phyloP scores from a whole-genome alignment of 257 asterid genomes.

The Solanum tacnaense region DNA sequence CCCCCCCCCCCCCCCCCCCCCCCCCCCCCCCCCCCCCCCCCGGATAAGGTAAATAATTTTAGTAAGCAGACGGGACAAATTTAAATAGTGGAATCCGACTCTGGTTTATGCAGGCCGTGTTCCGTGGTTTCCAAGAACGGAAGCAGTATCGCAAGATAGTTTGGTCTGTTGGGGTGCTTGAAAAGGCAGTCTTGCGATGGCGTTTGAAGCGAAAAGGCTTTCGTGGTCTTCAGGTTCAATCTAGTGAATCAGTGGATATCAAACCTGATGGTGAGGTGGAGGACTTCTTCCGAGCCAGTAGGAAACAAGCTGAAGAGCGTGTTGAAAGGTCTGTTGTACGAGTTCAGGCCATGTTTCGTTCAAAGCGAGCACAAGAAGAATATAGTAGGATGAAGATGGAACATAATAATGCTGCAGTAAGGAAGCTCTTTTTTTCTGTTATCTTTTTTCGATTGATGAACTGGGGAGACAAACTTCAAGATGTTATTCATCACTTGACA shows the following conservation, averaged over 20 bases:
- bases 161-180: slow-evolving; percentile 94
- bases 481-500: not conserved
- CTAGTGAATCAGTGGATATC: slow-evolving; percentile 1
- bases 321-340: slow-evolving; percentile 83
- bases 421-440: not conserved
- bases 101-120: slow-evolving; percentile 42
- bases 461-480: not conserved
- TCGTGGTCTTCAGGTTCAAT: slow-evolving; percentile 74
- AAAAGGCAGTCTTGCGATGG: slow-evolving; percentile 90
- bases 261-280: slow-evolving; percentile 32
- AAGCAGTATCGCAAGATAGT: slow-evolving; percentile 62
- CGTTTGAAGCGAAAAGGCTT: slow-evolving; percentile 86
- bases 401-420: slow-evolving; percentile 48
- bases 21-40: too few species aligned
- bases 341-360: slow-evolving; percentile 96
- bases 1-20: too few species aligned
- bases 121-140: slow-evolving; percentile 80
- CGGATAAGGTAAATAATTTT: not conserved
- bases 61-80: not conserved
- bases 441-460: not conserved
- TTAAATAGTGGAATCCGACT: not conserved
- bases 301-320: slow-evolving; percentile 97
- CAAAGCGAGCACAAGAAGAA: slow-evolving; percentile 83
- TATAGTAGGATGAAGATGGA: slow-evolving; percentile 84
- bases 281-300: slow-evolving; percentile 79